phyloP scores from a whole-genome alignment of 2,329 filamentous ascomycete species.

The Calonectria hawksworthii region DNA sequence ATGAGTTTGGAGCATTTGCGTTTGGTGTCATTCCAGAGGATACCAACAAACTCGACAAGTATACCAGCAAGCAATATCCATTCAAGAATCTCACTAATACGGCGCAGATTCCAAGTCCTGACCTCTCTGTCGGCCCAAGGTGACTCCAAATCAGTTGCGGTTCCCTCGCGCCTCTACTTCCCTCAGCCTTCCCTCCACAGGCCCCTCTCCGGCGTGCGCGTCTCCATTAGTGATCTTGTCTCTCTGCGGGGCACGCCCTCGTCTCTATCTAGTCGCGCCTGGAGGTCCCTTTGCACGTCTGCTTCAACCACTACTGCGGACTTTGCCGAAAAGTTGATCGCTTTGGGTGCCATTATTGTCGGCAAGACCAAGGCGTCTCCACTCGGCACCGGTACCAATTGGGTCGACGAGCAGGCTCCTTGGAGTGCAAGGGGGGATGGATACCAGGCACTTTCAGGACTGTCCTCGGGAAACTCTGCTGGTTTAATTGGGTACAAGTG shows the following conservation, averaged over 20 bases:
- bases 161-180: slow-evolving; percentile 56
- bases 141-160: slow-evolving; percentile 49
- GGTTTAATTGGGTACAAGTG: slow-evolving; percentile 58
- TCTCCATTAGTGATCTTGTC: slow-evolving; percentile 52
- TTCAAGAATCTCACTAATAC: slow-evolving; percentile 23
- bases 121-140: slow-evolving; percentile 44
- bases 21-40: slow-evolving; percentile 55
- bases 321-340: slow-evolving; percentile 68
- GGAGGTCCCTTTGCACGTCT: slow-evolving; percentile 65
- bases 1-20: slow-evolving; percentile 53
- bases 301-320: slow-evolving; percentile 60
- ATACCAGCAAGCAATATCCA: slow-evolving; percentile 1
- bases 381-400: slow-evolving; percentile 60
- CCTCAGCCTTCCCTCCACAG: slow-evolving; percentile 44
- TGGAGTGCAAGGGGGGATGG: slow-evolving; percentile 64
- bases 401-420: slow-evolving; percentile 56
- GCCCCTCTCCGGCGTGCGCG: slow-evolving; percentile 54
- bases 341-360: slow-evolving; percentile 70
- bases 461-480: slow-evolving; percentile 52
- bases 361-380: slow-evolving; percentile 67
- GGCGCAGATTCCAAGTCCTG: slow-evolving; percentile 49
- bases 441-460: slow-evolving; percentile 54
- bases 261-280: slow-evolving; percentile 70
- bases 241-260: slow-evolving; percentile 65
- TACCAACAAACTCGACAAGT: slow-evolving; percentile 45